Evolutionary conservation across 1,284 basidiomycete genomes (phyloP), one percentile per base, ranked within the genome.

Genomic region (Cutaneotrichosporon cutaneum): DNA sequence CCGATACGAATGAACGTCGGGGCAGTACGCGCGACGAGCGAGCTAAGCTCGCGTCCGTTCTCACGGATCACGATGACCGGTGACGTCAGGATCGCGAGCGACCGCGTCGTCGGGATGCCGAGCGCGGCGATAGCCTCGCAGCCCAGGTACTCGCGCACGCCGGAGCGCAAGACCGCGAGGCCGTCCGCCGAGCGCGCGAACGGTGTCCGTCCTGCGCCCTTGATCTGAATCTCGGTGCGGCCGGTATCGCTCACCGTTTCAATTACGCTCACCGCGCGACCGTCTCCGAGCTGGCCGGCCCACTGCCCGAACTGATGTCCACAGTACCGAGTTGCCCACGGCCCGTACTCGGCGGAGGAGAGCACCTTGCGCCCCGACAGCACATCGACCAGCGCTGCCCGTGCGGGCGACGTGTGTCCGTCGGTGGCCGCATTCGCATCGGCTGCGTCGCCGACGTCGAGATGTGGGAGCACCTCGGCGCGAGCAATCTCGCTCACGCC

Each of bases 201-300:
- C 0, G 95, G 94, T 1, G 95, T 99, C 10, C 95, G 84, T 0
- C 95, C 95, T 0, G 89, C 87, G 0, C 95, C 95, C 75, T 98
- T 99, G 68, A 98, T 85, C 77, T 98, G 95, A 4, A 99, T 82
- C 74, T 98, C 94, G 67, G 87, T 88, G 0, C 83, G 81, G 2
- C 84, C 80, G 1, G 85, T 77, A 5, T 80, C 74, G 0, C 88
- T 86, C 71, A 89, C 87, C 0, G 91, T 92, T 57, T 89, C 87
- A 59, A 91, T 77, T 56, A 99, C 84, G 10, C 90, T 90, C 32
- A 94, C 90, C 0, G 95, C 95, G 16, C 95, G 85, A 0, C 95
- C 95, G 72, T 99, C 95, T 10, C 95, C 95, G 3, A 99, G 84
- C 77, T 98, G 95, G n/a, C 94, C 93, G 2, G 95, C 95, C 89